phyloP scores from a whole-genome alignment of 2,329 filamentous ascomycete species.

The Trichoderma cornu-damae region DNA sequence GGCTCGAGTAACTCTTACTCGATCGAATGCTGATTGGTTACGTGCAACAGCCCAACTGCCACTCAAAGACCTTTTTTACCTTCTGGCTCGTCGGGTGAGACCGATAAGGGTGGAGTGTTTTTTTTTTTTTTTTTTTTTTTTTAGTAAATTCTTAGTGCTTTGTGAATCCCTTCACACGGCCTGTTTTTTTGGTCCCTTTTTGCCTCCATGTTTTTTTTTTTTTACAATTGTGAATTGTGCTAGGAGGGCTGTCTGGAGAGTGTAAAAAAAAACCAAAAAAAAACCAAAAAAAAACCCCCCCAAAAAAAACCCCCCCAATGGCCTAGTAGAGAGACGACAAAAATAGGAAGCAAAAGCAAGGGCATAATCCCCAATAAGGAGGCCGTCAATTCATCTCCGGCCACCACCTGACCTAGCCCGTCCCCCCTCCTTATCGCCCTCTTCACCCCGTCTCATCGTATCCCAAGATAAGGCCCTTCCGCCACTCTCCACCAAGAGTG shows the following conservation, averaged over 20 bases:
- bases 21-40: slow-evolving; percentile 17
- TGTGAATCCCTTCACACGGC: slow-evolving; percentile 8
- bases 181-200: not conserved
- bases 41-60: not conserved
- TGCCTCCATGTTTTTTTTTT: no score
- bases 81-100: slow-evolving; percentile 5
- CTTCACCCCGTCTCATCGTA: not conserved
- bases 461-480: slow-evolving; percentile 14
- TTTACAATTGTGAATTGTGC: no score
- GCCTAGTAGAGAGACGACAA: not conserved
- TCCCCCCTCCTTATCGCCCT: slow-evolving; percentile 5
- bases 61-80: not conserved
- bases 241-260: no score
- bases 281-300: no score
- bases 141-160: slow-evolving; percentile 1
- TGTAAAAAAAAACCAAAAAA: no score
- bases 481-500: slow-evolving; percentile 10
- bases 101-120: slow-evolving; percentile 12
- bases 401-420: not conserved
- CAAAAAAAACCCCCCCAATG: no score
- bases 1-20: slow-evolving; percentile 18
- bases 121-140: slow-evolving; percentile 1
- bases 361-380: not conserved
- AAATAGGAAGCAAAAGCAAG: not conserved
- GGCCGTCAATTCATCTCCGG: not conserved